phyloP scores from a whole-genome alignment of 371 early-diverging fungal genomes.

The Mucor mucedo region DNA sequence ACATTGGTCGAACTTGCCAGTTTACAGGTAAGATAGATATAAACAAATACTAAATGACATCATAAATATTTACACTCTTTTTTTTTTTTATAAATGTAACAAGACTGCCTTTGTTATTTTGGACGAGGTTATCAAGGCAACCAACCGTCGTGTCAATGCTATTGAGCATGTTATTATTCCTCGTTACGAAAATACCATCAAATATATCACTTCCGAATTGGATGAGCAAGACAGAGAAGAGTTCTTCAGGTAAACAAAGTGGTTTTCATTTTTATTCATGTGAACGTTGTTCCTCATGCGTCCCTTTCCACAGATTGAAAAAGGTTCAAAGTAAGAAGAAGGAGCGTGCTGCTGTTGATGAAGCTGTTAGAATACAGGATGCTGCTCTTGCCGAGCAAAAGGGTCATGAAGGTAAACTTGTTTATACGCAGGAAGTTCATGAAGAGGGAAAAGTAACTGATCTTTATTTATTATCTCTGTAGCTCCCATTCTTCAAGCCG shows the following conservation, averaged over 20 bases:
- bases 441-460: neutral
- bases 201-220: constrained; percentile 96
- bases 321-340: constrained; percentile 98
- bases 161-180: constrained; percentile 99
- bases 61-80: neutral
- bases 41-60: neutral
- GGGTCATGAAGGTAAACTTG: constrained; percentile 21
- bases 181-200: constrained; percentile 97
- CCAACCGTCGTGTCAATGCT: constrained; percentile 99
- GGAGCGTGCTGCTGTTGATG: constrained; percentile 75
- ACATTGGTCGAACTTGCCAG: constrained; percentile 96
- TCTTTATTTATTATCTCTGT: neutral
- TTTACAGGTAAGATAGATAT: constrained; percentile 72
- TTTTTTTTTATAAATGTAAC: neutral
- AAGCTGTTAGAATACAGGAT: constrained; percentile 31
- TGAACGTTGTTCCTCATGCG: neutral
- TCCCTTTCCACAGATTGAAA: constrained; percentile 71
- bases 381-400: constrained; percentile 23
- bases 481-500: constrained; percentile 39
- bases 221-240: constrained; percentile 99
- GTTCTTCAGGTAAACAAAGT: constrained; percentile 85
- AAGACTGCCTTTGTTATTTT: constrained; percentile 83
- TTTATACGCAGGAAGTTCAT: neutral
- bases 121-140: constrained; percentile 98
- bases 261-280: neutral